Percentiles rank a stretch among this genome's conserved stretches.
Conservation (phyloP, 345 rosid species). For the Acer yangbiense region DNA sequence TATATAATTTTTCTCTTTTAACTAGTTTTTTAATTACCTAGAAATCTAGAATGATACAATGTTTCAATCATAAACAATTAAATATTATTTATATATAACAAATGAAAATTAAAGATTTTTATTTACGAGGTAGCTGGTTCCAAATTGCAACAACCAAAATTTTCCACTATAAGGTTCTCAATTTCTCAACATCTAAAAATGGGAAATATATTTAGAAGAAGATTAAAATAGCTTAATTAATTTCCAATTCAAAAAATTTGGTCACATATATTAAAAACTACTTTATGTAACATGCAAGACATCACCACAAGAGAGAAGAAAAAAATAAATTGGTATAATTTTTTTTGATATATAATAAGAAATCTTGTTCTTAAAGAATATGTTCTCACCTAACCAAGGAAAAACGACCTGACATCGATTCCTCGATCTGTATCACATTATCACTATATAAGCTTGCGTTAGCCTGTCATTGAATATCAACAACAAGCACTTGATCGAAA, state of each 20-base stretch:
- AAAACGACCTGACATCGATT: conserved; percentile 66
- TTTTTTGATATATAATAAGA: background rate
- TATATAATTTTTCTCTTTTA: no score
- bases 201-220: background rate
- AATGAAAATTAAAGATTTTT: no score
- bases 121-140: background rate
- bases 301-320: conserved; percentile 11
- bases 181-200: conserved; percentile 14
- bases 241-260: conserved; percentile 1
- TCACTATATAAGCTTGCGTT: conserved; percentile 48
- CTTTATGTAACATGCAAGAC: conserved; percentile 47
- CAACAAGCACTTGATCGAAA: conserved; percentile 1
- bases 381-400: conserved; percentile 49
- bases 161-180: background rate
- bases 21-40: no score
- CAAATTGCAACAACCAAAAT: background rate
- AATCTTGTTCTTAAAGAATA: conserved; percentile 57
- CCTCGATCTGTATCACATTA: conserved; percentile 16
- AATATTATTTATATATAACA: no score
- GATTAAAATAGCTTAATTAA: background rate
- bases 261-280: conserved; percentile 1
- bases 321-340: background rate
- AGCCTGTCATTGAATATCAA: conserved; percentile 36
- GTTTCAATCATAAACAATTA: background rate
- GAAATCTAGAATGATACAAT: background rate